Base-by-base conservation (phyloP, 2,329 filamentous ascomycete species). In the Colletotrichum australisinense region DNA sequence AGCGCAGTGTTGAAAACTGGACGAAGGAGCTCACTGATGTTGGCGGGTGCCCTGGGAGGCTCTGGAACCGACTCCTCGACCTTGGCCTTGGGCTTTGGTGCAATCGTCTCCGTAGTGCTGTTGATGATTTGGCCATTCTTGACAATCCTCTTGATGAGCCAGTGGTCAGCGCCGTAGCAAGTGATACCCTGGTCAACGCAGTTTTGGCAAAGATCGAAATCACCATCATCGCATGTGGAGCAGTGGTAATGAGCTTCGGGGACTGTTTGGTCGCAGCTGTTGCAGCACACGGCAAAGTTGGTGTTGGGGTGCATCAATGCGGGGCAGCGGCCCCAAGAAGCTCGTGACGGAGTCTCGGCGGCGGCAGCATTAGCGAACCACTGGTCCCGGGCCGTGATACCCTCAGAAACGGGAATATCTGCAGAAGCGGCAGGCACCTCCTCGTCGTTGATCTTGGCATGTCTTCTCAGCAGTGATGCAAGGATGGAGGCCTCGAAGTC, bases 171-270 rank as follows among this genome's bases (percentile, higher is more conserved):
- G 70, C 92, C 92, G 75, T 92, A 89, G 86, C 97, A 99, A 53
- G 93, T 90, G 71, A 93, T 88, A 75, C 95, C 95, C 55, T 88
- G 85, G 63, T 92, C 89, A 60, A 98, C 91, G 79, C 97, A 99
- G 6, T 86, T 83, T 76, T 92, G 89, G 87, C 97, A 99, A 35
- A 99, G 90, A 80, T 99, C 97, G 79, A 95, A 99, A 82, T 99
- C 97, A 53, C 96, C 97, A 70, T 93, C 91, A 76, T 98, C 95
- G 81, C 97, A 99, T 71, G 93, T 94, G 76, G 94, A 94, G 87
- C 97, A 99, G 85, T 99, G 97, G 83, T 94, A 99, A 84, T 99
- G 96, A 64, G 91, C 90, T 77, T 95, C 92, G 32, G 93, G 90
- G 78, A 98, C 95, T 55, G 92, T 90, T 74, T 86, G 87, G 77